phyloP scores from a whole-genome alignment of 148 eudicot species.

The Nepenthes gracilis region DNA sequence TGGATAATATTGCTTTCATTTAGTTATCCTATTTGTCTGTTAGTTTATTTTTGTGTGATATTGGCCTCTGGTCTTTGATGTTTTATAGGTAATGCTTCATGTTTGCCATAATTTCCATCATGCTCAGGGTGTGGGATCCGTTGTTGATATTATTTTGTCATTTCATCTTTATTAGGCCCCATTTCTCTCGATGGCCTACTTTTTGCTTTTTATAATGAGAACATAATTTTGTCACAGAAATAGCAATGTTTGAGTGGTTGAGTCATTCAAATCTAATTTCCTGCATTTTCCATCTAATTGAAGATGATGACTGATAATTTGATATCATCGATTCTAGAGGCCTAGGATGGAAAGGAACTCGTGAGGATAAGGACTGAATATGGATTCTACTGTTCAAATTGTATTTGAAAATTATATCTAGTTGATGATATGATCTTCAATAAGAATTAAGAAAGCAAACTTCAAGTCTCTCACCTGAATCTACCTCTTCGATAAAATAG shows the following conservation, averaged over 20 bases:
- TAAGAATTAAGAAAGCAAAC: too few relatives aligned
- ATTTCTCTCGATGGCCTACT: not conserved
- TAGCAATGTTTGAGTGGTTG: not conserved
- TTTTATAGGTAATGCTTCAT: not conserved
- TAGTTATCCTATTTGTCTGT: not conserved
- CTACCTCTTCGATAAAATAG: too few relatives aligned
- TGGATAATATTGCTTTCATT: not conserved
- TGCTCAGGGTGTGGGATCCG: too few relatives aligned
- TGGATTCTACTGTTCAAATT: too few relatives aligned
- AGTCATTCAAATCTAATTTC: not conserved
- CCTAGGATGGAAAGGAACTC: not conserved
- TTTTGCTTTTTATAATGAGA: not conserved
- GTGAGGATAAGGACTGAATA: too few relatives aligned
- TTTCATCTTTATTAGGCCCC: not conserved
- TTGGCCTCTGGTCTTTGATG: not conserved
- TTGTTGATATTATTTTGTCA: not conserved
- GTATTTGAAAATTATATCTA: too few relatives aligned
- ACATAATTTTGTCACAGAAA: not conserved
- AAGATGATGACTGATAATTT: too few relatives aligned
- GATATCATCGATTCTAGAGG: not conserved
- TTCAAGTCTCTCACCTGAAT: too few relatives aligned
- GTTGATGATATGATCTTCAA: too few relatives aligned
- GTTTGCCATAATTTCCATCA: too few relatives aligned
- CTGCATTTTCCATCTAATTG: not conserved
- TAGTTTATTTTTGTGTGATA: not conserved